phyloP scores from a whole-genome alignment of 495 filamentous ascomycete species.

The Penicillium lagena region DNA sequence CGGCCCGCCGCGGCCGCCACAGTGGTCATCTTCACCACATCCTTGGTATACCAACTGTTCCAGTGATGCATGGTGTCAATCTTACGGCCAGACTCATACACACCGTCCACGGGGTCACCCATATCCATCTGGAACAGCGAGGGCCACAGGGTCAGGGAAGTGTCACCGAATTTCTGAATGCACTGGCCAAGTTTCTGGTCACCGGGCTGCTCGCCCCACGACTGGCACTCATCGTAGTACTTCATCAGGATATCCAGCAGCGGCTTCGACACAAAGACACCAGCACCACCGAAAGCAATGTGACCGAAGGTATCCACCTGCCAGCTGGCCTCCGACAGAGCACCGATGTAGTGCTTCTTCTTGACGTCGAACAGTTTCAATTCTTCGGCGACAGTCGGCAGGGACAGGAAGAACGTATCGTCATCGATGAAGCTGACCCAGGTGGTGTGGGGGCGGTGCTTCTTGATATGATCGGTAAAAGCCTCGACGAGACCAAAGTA shows the following conservation, averaged over 20 bases:
- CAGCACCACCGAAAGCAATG: conserved; percentile 65
- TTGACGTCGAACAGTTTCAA: conserved; percentile 49
- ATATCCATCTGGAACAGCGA: conserved; percentile 62
- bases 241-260: conserved; percentile 47
- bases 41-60: conserved; percentile 50
- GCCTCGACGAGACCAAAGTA: conserved; percentile 58
- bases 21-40: conserved; percentile 53
- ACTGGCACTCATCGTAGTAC: conserved; percentile 49
- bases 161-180: conserved; percentile 49
- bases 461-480: conserved; percentile 44
- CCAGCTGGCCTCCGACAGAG: conserved; percentile 56
- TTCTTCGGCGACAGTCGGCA: conserved; percentile 44
- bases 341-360: conserved; percentile 53
- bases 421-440: conserved; percentile 66
- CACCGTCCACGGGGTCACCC: conserved; percentile 50
- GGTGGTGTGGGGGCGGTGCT: conserved; percentile 43
- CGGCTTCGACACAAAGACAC: conserved; percentile 57
- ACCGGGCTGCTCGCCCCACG: conserved; percentile 45
- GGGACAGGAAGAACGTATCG: conserved; percentile 67
- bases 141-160: conserved; percentile 49
- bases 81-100: conserved; percentile 54
- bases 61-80: conserved; percentile 61
- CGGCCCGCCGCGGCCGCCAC: conserved; percentile 51
- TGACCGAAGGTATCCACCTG: conserved; percentile 54
- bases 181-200: conserved; percentile 59